Percentiles rank a stretch among this genome's conserved stretches.
phyloP scores from a whole-genome alignment of 345 rosid genomes.

The Murraya paniculata region DNA sequence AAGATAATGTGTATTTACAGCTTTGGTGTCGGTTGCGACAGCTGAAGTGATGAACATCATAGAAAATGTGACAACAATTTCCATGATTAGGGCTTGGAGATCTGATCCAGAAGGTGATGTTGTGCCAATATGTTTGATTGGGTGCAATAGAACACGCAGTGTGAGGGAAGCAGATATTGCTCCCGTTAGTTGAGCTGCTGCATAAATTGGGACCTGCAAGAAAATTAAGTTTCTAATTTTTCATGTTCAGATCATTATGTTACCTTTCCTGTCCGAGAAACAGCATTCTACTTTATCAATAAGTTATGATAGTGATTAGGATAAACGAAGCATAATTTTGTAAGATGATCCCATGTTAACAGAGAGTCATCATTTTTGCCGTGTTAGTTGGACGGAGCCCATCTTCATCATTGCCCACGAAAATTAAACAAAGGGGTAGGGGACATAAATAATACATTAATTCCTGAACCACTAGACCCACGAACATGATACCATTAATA shows the following conservation, averaged over 20 bases:
- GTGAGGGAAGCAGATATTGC: conserved; percentile 37
- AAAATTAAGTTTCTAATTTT: background rate
- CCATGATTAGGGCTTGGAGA: conserved; percentile 51
- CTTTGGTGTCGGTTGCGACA: conserved; percentile 49
- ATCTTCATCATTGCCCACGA: background rate
- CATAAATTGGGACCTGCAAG: conserved; percentile 48
- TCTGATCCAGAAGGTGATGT: conserved; percentile 54
- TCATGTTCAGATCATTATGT: background rate
- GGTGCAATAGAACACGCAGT: conserved; percentile 34
- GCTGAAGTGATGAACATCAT: conserved; percentile 52
- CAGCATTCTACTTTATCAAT: background rate
- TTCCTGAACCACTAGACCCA: no score
- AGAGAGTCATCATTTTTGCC: no score
- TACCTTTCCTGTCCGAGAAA: background rate
- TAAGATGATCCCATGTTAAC: background rate
- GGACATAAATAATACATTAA: background rate
- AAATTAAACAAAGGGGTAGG: background rate
- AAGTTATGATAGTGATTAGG: no score
- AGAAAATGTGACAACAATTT: conserved; percentile 45
- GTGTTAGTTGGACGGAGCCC: background rate
- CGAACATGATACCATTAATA: no score
- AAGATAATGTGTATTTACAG: conserved; percentile 25
- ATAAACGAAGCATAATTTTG: background rate
- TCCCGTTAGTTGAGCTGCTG: conserved; percentile 44
- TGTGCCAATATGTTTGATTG: conserved; percentile 37